Base-by-base conservation (phyloP, 306 rosid species). In the Casuarina cunninghamiana region DNA sequence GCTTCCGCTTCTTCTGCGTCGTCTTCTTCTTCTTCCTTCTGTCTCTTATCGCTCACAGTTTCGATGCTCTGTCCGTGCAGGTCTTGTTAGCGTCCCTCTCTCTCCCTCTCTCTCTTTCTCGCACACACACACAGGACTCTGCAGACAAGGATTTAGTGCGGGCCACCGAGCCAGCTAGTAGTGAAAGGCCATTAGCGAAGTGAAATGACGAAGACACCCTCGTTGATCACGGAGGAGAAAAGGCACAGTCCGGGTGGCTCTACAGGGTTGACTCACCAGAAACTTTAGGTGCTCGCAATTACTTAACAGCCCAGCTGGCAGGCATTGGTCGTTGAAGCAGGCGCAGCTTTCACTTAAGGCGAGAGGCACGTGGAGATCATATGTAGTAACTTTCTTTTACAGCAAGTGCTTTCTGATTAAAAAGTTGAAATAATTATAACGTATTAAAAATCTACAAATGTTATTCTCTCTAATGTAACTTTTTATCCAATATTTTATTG, bases 51-150 rank as follows among this genome's bases (percentile, higher is more conserved):
- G 83, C 80, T 19, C 80, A 73, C 81, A 48, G 80, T 83, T 83
- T 86, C 92, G 92, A 87, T 85, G 84, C 44, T 17, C 65, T 79
- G 86, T 83, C 83, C 26, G 66, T 61, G 79, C 76, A 79, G 80
- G 66, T 57, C 2, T 37, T 46, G 63, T 50, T 44, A 4, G 44
- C 57, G 9, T 3, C 11, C 13, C 32, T 48, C 15, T 3, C 32
- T 21, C 65, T 49, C 26, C 26, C 32, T 26, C 32, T 16, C 53
- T 46, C 81, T 35, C 53, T 10, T 15, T 21, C 11, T 16, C 32
- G 19, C 32, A 17, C 55, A 53, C 26, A 55, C 79, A 17, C 54
- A 41, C 76, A 42, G 10, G 3, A 50, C 70, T 66, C 50, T 76
- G 73, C 75, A 80, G 71, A 41, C 21, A 69, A 19, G 57, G 74